A percentile compares a stretch with the other conserved stretches of the same genome.
These are phyloP conservation scores for Periglandula ipomoeae DNA, from an alignment of 2,329 filamentous ascomycete species.

Conservation along the genomic window DNA sequence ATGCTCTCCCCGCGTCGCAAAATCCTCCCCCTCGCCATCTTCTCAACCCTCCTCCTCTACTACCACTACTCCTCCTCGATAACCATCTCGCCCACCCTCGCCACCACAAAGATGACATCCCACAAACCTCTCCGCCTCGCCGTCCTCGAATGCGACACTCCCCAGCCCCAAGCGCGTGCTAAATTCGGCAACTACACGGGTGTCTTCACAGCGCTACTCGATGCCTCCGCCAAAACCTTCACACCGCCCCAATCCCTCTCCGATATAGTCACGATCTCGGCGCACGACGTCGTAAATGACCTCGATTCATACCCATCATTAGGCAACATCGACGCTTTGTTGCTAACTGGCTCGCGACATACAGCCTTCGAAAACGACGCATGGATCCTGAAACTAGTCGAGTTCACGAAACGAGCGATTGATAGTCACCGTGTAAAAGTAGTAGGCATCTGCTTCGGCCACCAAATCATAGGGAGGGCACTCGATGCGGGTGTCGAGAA, in stretches of 20 bases:
- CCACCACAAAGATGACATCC: too few species aligned
- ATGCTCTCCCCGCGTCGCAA: too few species aligned
- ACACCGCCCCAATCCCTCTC: slow-evolving; percentile 29
- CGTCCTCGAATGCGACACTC: slow-evolving; percentile 80
- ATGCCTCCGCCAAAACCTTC: slow-evolving; percentile 40
- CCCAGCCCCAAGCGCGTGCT: slow-evolving; percentile 51
- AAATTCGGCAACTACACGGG: slow-evolving; percentile 66
- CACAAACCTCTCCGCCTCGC: slow-evolving; percentile 84
- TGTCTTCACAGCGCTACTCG: slow-evolving; percentile 55
- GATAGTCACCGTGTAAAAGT: slow-evolving; percentile 50
- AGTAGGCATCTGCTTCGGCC: slow-evolving; percentile 39
- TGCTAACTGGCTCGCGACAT: slow-evolving; percentile 67
- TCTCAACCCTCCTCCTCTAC: too few species aligned
- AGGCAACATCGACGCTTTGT: slow-evolving; percentile 68
- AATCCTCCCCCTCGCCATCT: too few species aligned
- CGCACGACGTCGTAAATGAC: slow-evolving; percentile 62
- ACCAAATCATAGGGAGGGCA: slow-evolving; percentile 37
- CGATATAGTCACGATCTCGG: slow-evolving; percentile 47
- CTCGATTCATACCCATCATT: slow-evolving; percentile 61
- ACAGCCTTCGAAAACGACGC: slow-evolving; percentile 33
- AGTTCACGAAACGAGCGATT: slow-evolving; percentile 26
- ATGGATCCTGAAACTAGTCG: slow-evolving; percentile 34
- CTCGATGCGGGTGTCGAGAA: slow-evolving; percentile 28
- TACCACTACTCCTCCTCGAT: too few species aligned
- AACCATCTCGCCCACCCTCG: too few species aligned